Conservation (phyloP, 495 filamentous ascomycete genomes). For the Penicillium daleae region DNA sequence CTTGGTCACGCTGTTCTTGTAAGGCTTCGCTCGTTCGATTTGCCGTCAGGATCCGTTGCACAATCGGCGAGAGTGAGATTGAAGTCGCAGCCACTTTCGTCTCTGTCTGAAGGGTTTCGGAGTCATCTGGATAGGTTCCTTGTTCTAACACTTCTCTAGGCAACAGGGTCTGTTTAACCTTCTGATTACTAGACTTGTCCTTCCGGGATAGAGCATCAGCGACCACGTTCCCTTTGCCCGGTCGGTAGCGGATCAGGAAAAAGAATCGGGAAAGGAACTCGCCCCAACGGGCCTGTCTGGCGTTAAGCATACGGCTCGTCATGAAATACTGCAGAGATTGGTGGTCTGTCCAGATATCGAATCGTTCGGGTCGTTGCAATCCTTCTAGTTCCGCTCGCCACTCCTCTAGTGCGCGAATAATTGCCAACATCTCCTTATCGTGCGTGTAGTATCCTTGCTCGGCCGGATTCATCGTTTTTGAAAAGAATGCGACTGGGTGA, state of each 20-base stretch:
- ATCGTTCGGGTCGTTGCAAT: background rate
- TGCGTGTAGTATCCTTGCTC: slow-evolving; percentile 38
- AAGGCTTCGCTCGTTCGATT: background rate
- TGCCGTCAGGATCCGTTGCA: too few relatives aligned
- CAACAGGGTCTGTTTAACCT: background rate
- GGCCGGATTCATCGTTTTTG: slow-evolving; percentile 20
- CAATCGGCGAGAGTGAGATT: too few relatives aligned
- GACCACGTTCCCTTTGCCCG: slow-evolving; percentile 16
- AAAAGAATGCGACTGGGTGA: slow-evolving; percentile 30
- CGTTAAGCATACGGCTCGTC: background rate
- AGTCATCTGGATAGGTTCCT: background rate
- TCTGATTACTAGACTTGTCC: background rate
- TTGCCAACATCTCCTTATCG: slow-evolving; percentile 32
- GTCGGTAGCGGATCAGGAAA: slow-evolving; percentile 32
- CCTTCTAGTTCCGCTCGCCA: slow-evolving; percentile 22
- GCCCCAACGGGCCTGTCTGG: slow-evolving; percentile 16
- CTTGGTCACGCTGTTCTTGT: background rate
- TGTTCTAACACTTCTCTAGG: background rate
- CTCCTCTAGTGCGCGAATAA: slow-evolving; percentile 19
- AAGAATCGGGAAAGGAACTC: slow-evolving; percentile 31
- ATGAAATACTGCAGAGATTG: slow-evolving; percentile 9
- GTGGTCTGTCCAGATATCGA: slow-evolving; percentile 16
- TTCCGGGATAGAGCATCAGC: background rate
- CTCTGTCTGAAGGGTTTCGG: background rate
- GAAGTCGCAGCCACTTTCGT: too few relatives aligned